Conservation (phyloP, 306 rosid genomes). For the Acacia confusa region DNA sequence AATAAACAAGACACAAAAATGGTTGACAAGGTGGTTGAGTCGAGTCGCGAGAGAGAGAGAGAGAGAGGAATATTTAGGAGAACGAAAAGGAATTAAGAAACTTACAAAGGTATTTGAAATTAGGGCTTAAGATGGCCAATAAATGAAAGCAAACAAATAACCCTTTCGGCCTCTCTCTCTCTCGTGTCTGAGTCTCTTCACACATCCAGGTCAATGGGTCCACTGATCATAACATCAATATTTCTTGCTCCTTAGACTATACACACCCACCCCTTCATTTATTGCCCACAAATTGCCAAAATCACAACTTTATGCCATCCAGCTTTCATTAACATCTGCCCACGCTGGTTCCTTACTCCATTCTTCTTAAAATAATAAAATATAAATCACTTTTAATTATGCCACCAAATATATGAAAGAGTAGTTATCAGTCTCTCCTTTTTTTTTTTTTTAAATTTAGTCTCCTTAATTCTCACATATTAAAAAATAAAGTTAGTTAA, state of each 20-base stretch:
- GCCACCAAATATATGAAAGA: no score
- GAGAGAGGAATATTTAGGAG: slow-evolving; percentile 66
- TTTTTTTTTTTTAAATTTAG: no score
- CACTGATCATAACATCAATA: slow-evolving; percentile 44
- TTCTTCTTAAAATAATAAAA: no score
- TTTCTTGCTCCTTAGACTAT: slow-evolving; percentile 46
- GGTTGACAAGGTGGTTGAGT: slow-evolving; percentile 37
- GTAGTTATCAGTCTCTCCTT: no score
- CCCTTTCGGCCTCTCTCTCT: slow-evolving; percentile 45
- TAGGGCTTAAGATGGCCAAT: slow-evolving; percentile 51
- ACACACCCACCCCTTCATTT: slow-evolving; percentile 48
- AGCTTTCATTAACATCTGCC: background rate
- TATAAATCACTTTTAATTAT: no score
- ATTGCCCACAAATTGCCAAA: slow-evolving; percentile 31
- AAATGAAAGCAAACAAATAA: slow-evolving; percentile 68
- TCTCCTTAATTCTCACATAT: no score
- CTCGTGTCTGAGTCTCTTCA: slow-evolving; percentile 27
- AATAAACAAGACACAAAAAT: slow-evolving; percentile 38
- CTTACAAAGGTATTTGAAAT: slow-evolving; percentile 41
- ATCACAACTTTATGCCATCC: background rate
- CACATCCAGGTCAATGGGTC: slow-evolving; percentile 77
- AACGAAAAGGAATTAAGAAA: slow-evolving; percentile 62
- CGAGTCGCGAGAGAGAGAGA: slow-evolving; percentile 21
- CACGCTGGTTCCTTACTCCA: background rate
- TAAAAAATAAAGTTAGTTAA: no score